Percentiles rank a stretch among this genome's conserved stretches.
phyloP scores from a whole-genome alignment of 345 rosid genomes.

The Heritiera littoralis region DNA sequence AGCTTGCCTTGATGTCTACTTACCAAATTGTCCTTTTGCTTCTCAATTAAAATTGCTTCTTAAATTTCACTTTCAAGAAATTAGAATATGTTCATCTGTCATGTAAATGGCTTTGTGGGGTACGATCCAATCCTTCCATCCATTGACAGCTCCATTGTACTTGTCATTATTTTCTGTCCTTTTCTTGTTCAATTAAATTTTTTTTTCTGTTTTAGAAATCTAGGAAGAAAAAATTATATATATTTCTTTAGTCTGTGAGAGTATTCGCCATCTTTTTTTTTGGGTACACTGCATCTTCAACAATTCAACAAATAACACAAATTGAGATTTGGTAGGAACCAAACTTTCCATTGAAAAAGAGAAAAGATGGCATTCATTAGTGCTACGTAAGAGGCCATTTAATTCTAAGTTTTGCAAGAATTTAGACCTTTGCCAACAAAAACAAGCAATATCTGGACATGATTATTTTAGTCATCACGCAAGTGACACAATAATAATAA shows the following conservation, averaged over 20 bases:
- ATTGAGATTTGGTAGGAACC: not conserved
- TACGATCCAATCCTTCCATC: constrained; percentile 3
- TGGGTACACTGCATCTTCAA: not conserved
- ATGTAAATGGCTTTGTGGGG: not conserved
- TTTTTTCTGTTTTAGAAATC: too few relatives aligned
- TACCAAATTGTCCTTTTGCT: constrained; percentile 14
- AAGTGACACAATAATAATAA: too few relatives aligned
- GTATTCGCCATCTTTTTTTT: not conserved
- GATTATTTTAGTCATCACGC: too few relatives aligned
- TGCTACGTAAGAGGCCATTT: not conserved
- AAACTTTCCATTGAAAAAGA: not conserved
- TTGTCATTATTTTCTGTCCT: not conserved
- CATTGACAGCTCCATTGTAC: constrained; percentile 11
- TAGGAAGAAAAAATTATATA: not conserved
- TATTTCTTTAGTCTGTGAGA: not conserved
- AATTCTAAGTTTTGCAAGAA: not conserved
- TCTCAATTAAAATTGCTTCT: not conserved
- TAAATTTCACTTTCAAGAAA: not conserved
- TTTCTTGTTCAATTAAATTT: not conserved
- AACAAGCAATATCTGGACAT: not conserved
- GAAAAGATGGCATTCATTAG: not conserved
- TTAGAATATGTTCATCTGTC: not conserved
- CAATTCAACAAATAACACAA: not conserved
- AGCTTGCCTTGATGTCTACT: not conserved
- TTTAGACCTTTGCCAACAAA: not conserved